Percentiles rank a stretch among this genome's conserved stretches.
These are phyloP conservation scores for Metschnikowia amazonensis DNA, from an alignment of 805 yeast species.

Conservation along the genomic window DNA sequence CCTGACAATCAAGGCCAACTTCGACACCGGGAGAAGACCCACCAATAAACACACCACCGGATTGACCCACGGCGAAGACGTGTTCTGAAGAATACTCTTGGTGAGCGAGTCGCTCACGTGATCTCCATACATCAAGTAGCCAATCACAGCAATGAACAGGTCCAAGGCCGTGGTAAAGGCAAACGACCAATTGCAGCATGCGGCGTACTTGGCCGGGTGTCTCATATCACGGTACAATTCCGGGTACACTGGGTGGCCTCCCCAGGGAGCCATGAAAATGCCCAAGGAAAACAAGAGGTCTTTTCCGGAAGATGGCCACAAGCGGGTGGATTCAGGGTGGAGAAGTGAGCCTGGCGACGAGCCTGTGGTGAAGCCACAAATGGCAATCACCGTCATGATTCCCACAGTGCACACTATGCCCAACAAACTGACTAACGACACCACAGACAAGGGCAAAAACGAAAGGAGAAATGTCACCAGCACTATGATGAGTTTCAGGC, in stretches of 20 bases:
- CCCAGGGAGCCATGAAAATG: constrained; percentile 72
- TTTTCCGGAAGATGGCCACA: constrained; percentile 30
- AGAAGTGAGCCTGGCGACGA: constrained; percentile 53
- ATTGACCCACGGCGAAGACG: constrained; percentile 65
- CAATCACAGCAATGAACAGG: constrained; percentile 56
- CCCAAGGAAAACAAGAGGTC: constrained; percentile 53
- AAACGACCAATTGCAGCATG: constrained; percentile 54
- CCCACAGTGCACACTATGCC: constrained; percentile 56
- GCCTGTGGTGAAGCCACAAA: constrained; percentile 43
- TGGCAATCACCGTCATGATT: constrained; percentile 42
- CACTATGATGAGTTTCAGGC: constrained; percentile 38
- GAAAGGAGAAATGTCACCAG: constrained; percentile 42
- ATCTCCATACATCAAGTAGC: constrained; percentile 78
- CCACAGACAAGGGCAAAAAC: constrained; percentile 51
- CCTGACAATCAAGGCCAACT: constrained; percentile 36
- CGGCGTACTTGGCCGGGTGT: constrained; percentile 58
- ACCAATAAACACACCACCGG: constrained; percentile 29
- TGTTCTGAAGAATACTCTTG: constrained; percentile 62
- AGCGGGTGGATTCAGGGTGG: constrained; percentile 40
- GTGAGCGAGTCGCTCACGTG: constrained; percentile 69
- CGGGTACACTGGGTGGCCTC: constrained; percentile 83
- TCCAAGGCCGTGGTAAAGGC: constrained; percentile 57
- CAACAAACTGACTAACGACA: constrained; percentile 51
- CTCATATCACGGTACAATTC: constrained; percentile 73
- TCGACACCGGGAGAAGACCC: constrained; percentile 39